A percentile compares a stretch with the other conserved stretches of the same genome.
phyloP scores from a whole-genome alignment of 441 rosid genomes.

The Melastoma candidum region DNA sequence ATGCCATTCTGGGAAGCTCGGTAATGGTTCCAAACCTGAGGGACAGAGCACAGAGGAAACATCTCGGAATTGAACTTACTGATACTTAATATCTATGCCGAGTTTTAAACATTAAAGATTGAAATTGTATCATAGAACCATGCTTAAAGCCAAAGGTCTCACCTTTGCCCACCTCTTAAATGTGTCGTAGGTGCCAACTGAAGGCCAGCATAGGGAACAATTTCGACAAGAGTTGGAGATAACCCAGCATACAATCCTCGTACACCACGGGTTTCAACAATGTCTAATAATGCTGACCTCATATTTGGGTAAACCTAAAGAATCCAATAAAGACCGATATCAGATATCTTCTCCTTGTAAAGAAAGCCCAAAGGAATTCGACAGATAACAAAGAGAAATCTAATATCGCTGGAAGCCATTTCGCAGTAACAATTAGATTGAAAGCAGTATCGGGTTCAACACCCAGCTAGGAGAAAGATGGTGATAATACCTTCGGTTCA shows the following conservation, averaged over 20 bases:
- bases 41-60: neutral
- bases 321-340: constrained; percentile 6
- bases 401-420: too few relatives aligned
- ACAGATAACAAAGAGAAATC: too few relatives aligned
- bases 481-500: constrained; percentile 69
- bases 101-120: too few relatives aligned
- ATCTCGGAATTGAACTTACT: too few relatives aligned
- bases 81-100: too few relatives aligned
- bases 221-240: constrained; percentile 90
- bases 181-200: constrained; percentile 95
- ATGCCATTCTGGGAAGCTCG: constrained; percentile 29
- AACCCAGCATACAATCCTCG: constrained; percentile 82
- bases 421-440: too few relatives aligned
- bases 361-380: too few relatives aligned
- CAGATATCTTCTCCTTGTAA: neutral
- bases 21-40: constrained; percentile 61
- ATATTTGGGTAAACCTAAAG: constrained; percentile 85
- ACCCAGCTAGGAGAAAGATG: neutral
- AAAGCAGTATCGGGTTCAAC: too few relatives aligned
- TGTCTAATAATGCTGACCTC: constrained; percentile 80
- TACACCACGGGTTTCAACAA: constrained; percentile 22
- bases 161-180: constrained; percentile 69
- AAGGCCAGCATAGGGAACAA: constrained; percentile 94
- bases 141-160: neutral
- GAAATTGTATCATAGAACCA: neutral